These are phyloP conservation scores for Hibiscus tridactylites DNA, from an alignment of 345 rosid genomes.

Conservation along the genomic window DNA sequence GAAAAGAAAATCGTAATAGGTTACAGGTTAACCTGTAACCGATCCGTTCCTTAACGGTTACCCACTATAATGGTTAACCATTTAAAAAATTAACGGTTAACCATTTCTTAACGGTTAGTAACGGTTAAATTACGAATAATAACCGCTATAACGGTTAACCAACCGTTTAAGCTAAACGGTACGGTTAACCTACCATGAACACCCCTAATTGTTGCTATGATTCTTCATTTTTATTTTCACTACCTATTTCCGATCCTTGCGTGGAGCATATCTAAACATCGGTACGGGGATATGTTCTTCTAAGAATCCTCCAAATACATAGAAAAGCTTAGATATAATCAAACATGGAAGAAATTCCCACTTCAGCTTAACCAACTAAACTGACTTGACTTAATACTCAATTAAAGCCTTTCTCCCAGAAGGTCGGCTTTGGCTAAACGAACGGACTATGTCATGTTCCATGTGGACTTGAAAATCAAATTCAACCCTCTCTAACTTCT, in stretches of 20 bases:
- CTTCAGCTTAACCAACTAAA: background rate
- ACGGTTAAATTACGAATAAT: too few relatives aligned
- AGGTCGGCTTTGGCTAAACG: background rate
- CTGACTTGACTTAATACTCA: background rate
- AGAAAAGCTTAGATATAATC: background rate
- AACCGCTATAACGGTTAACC: too few relatives aligned
- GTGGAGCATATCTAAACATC: background rate
- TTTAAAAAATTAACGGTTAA: too few relatives aligned
- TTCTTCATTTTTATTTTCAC: too few relatives aligned
- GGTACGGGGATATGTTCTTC: background rate
- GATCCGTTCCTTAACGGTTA: too few relatives aligned
- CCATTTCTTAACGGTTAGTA: too few relatives aligned
- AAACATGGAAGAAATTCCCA: background rate
- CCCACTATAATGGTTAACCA: too few relatives aligned
- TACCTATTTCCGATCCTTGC: too few relatives aligned
- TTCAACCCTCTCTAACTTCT: background rate
- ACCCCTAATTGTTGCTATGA: slow-evolving; percentile 10
- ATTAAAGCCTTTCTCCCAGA: background rate
- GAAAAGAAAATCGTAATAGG: too few relatives aligned
- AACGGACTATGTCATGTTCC: background rate
- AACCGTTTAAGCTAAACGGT: too few relatives aligned
- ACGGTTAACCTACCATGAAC: too few relatives aligned
- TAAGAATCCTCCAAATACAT: background rate
- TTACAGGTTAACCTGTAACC: too few relatives aligned
- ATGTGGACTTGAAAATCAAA: background rate